Evolutionary conservation across 495 filamentous ascomycete genomes (phyloP).

Genomic region (Stereocaulon alpinum): DNA sequence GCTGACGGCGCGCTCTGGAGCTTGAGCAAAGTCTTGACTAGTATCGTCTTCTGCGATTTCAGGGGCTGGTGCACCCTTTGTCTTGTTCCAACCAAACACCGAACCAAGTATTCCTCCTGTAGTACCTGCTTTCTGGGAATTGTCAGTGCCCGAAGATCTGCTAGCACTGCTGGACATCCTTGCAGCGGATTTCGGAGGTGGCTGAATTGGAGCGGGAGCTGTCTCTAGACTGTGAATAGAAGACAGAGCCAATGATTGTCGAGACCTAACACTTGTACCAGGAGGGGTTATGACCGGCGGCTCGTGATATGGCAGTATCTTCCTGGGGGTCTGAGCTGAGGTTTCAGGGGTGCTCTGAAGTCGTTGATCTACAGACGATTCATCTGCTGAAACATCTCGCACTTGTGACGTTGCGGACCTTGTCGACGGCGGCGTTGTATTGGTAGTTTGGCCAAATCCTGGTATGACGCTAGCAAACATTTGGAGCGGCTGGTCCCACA

Average conservation of each 20-base stretch:
- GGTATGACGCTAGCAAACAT: constrained; percentile 21
- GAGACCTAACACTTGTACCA: background rate
- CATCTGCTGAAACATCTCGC: constrained; percentile 3
- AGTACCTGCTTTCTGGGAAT: background rate
- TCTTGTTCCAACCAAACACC: constrained; percentile 34
- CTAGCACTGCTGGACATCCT: background rate
- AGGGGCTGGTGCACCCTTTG: constrained; percentile 24
- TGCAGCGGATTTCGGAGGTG: constrained; percentile 8
- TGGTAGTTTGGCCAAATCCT: constrained; percentile 19
- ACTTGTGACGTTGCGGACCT: constrained; percentile 16
- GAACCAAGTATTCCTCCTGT: constrained; percentile 33
- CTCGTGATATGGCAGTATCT: background rate
- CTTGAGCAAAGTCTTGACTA: constrained; percentile 30
- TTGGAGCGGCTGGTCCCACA: constrained; percentile 24
- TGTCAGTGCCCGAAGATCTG: background rate
- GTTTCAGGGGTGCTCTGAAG: background rate
- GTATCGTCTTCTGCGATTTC: constrained; percentile 49
- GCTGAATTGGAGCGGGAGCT: constrained; percentile 24
- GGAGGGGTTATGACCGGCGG: constrained; percentile 5
- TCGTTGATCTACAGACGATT: constrained; percentile 7
- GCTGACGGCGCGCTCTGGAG: constrained; percentile 27
- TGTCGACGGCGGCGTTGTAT: constrained; percentile 20
- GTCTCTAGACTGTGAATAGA: constrained; percentile 35
- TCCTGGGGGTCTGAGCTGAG: constrained; percentile 2
- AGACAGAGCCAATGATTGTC: constrained; percentile 26